A percentile compares a stretch with the other conserved stretches of the same genome.
Conservation (phyloP, 192 early-diverging fungal genomes). For the Entomortierella lignicola region DNA sequence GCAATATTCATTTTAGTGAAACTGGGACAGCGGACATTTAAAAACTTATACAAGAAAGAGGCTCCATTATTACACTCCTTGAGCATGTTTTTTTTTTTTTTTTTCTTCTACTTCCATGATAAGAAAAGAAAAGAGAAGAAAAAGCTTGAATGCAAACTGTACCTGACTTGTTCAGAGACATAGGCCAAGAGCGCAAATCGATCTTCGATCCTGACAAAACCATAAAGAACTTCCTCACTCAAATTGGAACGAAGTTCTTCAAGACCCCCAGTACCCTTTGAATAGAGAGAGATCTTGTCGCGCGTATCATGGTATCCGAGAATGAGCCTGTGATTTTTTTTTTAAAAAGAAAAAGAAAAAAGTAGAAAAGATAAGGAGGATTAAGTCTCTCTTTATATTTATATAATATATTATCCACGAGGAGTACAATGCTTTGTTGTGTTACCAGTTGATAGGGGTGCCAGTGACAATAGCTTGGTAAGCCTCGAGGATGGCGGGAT, state of each 20-base stretch:
- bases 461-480: conserved; percentile 64
- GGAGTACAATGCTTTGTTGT: background rate
- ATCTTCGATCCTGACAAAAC: conserved; percentile 68
- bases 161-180: conserved; percentile 73
- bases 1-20: background rate
- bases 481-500: conserved; percentile 63
- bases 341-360: background rate
- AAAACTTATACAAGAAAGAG: background rate
- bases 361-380: background rate
- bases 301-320: conserved; percentile 73
- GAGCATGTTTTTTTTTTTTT: no score
- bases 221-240: conserved; percentile 68
- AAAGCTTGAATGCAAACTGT: no score
- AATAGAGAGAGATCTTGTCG: conserved; percentile 71
- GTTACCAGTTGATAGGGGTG: conserved; percentile 68
- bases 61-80: no score
- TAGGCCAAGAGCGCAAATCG: conserved; percentile 64
- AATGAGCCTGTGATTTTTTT: conserved; percentile 57
- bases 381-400: background rate
- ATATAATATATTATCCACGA: background rate
- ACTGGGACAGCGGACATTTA: background rate
- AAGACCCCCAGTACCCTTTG: conserved; percentile 63
- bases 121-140: no score
- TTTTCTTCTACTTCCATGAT: background rate
- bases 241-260: conserved; percentile 64